A percentile compares a stretch with the other conserved stretches of the same genome.
Evolutionary conservation across 2,329 filamentous ascomycete genomes (phyloP).

Genomic region (Blumeriella jaapii): DNA sequence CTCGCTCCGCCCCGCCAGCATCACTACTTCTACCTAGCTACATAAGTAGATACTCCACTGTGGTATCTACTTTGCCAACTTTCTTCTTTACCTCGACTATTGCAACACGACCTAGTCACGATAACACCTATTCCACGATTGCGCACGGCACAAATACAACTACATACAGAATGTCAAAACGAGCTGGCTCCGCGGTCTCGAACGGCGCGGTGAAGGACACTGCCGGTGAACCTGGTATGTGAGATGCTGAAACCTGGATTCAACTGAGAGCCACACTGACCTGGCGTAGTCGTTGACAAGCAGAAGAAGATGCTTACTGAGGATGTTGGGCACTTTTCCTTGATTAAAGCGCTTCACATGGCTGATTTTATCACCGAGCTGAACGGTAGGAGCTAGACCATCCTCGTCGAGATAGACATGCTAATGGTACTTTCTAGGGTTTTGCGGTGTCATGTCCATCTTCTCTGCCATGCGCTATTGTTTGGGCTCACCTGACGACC

Average conservation of each 20-base stretch:
- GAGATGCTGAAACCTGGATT: not conserved
- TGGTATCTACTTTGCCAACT: too few species aligned
- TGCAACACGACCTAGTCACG: too few species aligned
- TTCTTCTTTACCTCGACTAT: too few species aligned
- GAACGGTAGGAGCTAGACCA: conserved; percentile 45
- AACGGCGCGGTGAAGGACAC: conserved; percentile 37
- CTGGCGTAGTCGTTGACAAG: conserved; percentile 45
- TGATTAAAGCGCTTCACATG: conserved; percentile 60
- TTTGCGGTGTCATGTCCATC: conserved; percentile 88
- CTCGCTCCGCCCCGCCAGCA: too few species aligned
- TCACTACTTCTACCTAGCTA: too few species aligned
- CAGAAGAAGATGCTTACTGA: conserved; percentile 62
- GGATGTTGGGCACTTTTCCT: conserved; percentile 62
- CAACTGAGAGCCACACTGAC: not conserved
- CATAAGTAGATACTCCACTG: too few species aligned
- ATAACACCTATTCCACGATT: too few species aligned
- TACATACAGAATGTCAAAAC: conserved; percentile 49
- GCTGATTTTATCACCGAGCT: conserved; percentile 76
- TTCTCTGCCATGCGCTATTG: conserved; percentile 93
- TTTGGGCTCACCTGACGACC: conserved; percentile 54
- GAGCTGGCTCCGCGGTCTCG: conserved; percentile 38
- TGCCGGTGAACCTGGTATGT: conserved; percentile 32
- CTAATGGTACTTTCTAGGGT: conserved; percentile 38
- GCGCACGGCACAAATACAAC: not conserved
- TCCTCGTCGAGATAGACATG: not conserved